A percentile compares a stretch with the other conserved stretches of the same genome.
Conservation (phyloP, 257 asterid species). For the Fraxinus pennsylvanica region DNA sequence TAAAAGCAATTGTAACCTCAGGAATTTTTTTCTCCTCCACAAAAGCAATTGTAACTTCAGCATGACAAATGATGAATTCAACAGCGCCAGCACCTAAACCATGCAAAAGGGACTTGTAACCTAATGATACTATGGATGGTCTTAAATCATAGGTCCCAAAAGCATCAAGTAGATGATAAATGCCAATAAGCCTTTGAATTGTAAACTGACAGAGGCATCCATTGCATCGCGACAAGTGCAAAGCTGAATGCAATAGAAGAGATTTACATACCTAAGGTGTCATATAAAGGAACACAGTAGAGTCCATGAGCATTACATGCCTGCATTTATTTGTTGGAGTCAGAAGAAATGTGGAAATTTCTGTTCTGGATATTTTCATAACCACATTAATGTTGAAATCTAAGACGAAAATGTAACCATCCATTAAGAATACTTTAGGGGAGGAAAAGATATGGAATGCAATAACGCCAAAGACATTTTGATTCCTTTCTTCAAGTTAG, state of each 20-base stretch:
- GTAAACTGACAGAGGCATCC: slow-evolving; percentile 10
- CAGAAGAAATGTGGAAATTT: slow-evolving; percentile 20
- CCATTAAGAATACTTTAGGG: slow-evolving; percentile 6
- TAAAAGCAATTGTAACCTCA: neutral
- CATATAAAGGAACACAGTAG: slow-evolving; percentile 84
- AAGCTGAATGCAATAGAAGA: slow-evolving; percentile 17
- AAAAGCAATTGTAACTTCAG: slow-evolving; percentile 82
- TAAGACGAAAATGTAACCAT: neutral
- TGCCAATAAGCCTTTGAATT: slow-evolving; percentile 20
- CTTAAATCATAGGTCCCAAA: neutral
- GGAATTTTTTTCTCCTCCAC: slow-evolving; percentile 75
- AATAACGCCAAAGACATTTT: neutral
- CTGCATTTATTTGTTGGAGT: slow-evolving; percentile 48
- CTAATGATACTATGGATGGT: neutral
- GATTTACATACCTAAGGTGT: slow-evolving; percentile 73
- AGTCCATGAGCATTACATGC: slow-evolving; percentile 98
- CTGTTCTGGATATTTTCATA: neutral
- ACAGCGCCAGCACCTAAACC: slow-evolving; percentile 90
- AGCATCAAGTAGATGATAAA: slow-evolving; percentile 21
- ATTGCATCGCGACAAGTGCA: slow-evolving; percentile 2
- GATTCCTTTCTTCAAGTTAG: neutral
- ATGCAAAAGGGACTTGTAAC: slow-evolving; percentile 29
- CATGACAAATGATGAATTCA: slow-evolving; percentile 91
- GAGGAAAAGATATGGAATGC: neutral
- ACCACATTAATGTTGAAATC: slow-evolving; percentile 12